Conservation (phyloP, 2,329 filamentous ascomycete species). For the Orbilia ellipsospora region DNA sequence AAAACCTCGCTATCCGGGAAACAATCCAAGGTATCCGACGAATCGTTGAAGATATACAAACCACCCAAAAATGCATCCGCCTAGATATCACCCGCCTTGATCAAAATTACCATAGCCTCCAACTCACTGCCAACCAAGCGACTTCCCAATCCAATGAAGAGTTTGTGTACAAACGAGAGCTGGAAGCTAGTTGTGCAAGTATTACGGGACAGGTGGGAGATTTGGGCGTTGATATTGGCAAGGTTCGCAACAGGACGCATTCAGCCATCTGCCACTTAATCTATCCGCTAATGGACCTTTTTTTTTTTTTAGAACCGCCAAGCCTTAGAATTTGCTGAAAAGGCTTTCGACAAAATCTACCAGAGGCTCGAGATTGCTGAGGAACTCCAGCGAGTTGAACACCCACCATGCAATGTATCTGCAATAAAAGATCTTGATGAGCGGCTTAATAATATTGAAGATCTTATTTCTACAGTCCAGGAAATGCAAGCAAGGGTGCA, state of each 20-base stretch:
- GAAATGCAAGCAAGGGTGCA: not conserved
- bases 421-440: not conserved
- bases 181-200: not conserved
- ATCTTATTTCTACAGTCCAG: not conserved
- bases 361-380: constrained; percentile 23
- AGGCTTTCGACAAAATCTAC: constrained; percentile 35
- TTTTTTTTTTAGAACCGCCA: constrained; percentile 8
- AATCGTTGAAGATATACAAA: constrained; percentile 3
- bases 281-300: not conserved
- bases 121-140: not conserved
- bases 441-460: not conserved
- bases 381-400: not conserved
- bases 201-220: not conserved
- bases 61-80: not conserved
- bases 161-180: not conserved
- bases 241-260: constrained; percentile 6
- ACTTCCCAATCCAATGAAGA: not conserved
- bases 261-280: not conserved
- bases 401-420: not conserved
- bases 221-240: not conserved
- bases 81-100: constrained; percentile 4
- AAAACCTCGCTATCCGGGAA: not conserved
- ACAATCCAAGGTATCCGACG: constrained; percentile 1
- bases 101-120: constrained; percentile 6
- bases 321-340: constrained; percentile 15